These are phyloP conservation scores for Botrytis aclada DNA, from an alignment of 2,329 filamentous ascomycete genomes.

Conservation along the genomic window DNA sequence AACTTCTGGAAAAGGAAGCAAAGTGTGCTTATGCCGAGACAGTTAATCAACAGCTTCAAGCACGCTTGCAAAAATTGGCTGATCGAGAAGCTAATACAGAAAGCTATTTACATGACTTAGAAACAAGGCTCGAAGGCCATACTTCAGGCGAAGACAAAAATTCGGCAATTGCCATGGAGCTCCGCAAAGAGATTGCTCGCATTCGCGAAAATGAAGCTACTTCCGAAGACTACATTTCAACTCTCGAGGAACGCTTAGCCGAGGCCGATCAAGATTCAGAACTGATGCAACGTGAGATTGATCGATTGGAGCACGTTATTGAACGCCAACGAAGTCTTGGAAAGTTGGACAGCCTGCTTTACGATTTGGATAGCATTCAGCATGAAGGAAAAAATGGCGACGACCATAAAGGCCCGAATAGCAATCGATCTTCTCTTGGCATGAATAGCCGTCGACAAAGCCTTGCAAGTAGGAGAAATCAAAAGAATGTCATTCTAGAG, in stretches of 20 bases:
- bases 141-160: slow-evolving; percentile 92
- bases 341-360: slow-evolving; percentile 86
- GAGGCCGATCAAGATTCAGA: slow-evolving; percentile 96
- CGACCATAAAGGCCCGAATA: slow-evolving; percentile 42
- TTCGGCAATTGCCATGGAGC: slow-evolving; percentile 75
- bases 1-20: slow-evolving; percentile 85
- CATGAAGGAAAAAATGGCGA: slow-evolving; percentile 51
- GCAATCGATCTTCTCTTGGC: slow-evolving; percentile 42
- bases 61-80: slow-evolving; percentile 85
- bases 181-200: slow-evolving; percentile 87
- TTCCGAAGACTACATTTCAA: slow-evolving; percentile 96
- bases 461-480: slow-evolving; percentile 51
- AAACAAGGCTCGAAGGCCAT: slow-evolving; percentile 85
- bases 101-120: slow-evolving; percentile 86
- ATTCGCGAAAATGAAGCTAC: slow-evolving; percentile 86
- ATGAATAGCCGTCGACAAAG: slow-evolving; percentile 53
- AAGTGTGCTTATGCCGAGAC: slow-evolving; percentile 92
- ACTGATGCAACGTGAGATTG: slow-evolving; percentile 94
- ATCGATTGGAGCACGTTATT: slow-evolving; percentile 89
- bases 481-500: slow-evolving; percentile 55
- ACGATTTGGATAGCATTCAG: slow-evolving; percentile 81
- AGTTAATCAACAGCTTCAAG: slow-evolving; percentile 83
- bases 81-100: slow-evolving; percentile 92
- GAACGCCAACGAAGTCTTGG: slow-evolving; percentile 93
- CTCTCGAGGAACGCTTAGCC: slow-evolving; percentile 88